phyloP scores from a whole-genome alignment of 2,329 filamentous ascomycete genomes.

The Verticillium tricorpus region DNA sequence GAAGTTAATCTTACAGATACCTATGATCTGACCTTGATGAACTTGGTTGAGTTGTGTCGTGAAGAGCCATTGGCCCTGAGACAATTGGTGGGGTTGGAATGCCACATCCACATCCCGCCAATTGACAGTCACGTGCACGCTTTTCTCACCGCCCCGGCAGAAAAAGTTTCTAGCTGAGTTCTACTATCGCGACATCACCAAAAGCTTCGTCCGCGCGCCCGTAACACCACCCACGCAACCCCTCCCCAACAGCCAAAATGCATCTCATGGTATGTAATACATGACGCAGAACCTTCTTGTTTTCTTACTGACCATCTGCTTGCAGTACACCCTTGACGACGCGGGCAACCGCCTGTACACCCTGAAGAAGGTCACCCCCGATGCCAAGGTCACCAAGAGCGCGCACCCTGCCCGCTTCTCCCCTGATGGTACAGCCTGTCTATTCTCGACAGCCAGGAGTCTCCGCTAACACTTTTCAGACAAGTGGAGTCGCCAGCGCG shows the following conservation, averaged over 20 bases:
- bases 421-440: slow-evolving; percentile 54
- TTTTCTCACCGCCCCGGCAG: background rate
- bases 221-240: background rate
- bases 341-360: slow-evolving; percentile 90
- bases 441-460: background rate
- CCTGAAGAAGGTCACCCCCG: slow-evolving; percentile 81
- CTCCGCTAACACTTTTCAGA: slow-evolving; percentile 38
- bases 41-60: no score
- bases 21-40: no score
- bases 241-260: background rate
- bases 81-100: no score
- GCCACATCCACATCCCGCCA: no score
- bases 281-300: background rate
- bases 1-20: no score
- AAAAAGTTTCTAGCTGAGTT: background rate
- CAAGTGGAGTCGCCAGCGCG: slow-evolving; percentile 95
- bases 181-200: background rate
- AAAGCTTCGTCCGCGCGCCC: background rate
- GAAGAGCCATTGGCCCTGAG: no score
- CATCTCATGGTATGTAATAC: background rate
- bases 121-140: background rate
- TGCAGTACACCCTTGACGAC: slow-evolving; percentile 80
- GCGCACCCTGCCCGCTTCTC: slow-evolving; percentile 96
- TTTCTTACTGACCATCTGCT: slow-evolving; percentile 17
- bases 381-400: slow-evolving; percentile 86